Conservation (phyloP, 1,284 basidiomycete species). For the Apiotrichum sp. region DNA sequence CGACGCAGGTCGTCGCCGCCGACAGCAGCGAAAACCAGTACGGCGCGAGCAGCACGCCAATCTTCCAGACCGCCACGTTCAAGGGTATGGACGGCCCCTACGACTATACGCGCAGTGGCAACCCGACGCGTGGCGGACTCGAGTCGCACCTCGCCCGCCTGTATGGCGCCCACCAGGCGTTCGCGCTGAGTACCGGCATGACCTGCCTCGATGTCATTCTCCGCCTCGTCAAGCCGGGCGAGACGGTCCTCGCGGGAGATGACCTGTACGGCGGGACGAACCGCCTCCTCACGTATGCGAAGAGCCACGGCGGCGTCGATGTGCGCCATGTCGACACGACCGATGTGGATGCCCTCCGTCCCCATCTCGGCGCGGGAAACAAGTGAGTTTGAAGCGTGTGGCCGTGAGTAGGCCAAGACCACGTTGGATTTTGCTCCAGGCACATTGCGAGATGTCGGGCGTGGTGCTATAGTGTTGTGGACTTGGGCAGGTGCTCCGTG, state of each 20-base stretch:
- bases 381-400: slow-evolving; percentile 27
- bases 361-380: slow-evolving; percentile 62
- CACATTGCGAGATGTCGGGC: no score
- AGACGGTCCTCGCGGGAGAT: slow-evolving; percentile 92
- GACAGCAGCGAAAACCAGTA: slow-evolving; percentile 87
- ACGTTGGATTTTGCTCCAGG: no score
- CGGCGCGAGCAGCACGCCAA: slow-evolving; percentile 87
- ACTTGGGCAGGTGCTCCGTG: no score
- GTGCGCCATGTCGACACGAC: slow-evolving; percentile 96
- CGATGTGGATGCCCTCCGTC: slow-evolving; percentile 51
- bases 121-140: slow-evolving; percentile 91
- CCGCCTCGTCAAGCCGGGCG: slow-evolving; percentile 85
- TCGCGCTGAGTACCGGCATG: slow-evolving; percentile 94
- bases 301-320: slow-evolving; percentile 76
- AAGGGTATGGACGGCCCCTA: slow-evolving; percentile 82
- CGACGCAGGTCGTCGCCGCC: slow-evolving; percentile 66
- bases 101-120: slow-evolving; percentile 92
- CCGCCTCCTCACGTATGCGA: slow-evolving; percentile 85
- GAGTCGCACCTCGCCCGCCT: slow-evolving; percentile 95
- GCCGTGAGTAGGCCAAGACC: no score
- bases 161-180: slow-evolving; percentile 79
- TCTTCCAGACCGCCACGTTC: slow-evolving; percentile 98
- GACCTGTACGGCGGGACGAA: slow-evolving; percentile 98
- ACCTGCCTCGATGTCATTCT: slow-evolving; percentile 94
- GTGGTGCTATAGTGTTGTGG: no score